Base-by-base conservation (phyloP, 2,329 filamentous ascomycete genomes). In the Pseudocercospora musae region DNA sequence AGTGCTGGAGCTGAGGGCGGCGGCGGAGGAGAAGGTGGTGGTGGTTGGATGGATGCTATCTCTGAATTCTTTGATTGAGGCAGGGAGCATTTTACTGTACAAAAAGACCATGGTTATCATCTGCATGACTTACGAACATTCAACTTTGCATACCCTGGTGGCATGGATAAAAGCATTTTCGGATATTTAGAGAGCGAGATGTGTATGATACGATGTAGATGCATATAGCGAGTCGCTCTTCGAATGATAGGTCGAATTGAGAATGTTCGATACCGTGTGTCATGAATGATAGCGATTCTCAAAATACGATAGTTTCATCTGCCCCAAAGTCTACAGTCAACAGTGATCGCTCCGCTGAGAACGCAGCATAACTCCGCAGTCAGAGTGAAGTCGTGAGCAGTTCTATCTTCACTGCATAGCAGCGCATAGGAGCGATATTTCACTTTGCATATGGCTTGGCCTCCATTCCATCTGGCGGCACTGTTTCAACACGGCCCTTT, bases 391-490 rank as follows among this genome's bases (percentile, higher is more conserved):
- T 33, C 31, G 31, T 33, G 31, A n/a, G 37, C 15, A 40, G 15
- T 15, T 3, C 15, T 7, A 31, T 31, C 4, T 5, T 31, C 29
- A 31, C 29, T 31, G 29, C 29, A 8, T 9, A 8, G 10, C 4
- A 31, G 8, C 10, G 7, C 10, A n/a, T 8, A n/a, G n/a, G n/a
- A n/a, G n/a, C n/a, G n/a, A n/a, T n/a, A n/a, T n/a, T 42, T 25
- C 50, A 60, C 31, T 60, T 58, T 87, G 52, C n/a, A 8, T 89
- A 95, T 73, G 88, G 87, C 82, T 89, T 93, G 2, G 86, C 87
- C 75, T 90, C 87, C 70, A 91, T 87, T 0, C 91, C 91, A 52
- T 92, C 89, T 0, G 91, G 91, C 8, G 91, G 89, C 37, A 81
- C 77, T 0, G 87, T 90, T 73, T 91, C 85, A 25, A 97, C 89